Base-by-base conservation (phyloP, 1,284 basidiomycete genomes). In the Naganishia sp. region DNA sequence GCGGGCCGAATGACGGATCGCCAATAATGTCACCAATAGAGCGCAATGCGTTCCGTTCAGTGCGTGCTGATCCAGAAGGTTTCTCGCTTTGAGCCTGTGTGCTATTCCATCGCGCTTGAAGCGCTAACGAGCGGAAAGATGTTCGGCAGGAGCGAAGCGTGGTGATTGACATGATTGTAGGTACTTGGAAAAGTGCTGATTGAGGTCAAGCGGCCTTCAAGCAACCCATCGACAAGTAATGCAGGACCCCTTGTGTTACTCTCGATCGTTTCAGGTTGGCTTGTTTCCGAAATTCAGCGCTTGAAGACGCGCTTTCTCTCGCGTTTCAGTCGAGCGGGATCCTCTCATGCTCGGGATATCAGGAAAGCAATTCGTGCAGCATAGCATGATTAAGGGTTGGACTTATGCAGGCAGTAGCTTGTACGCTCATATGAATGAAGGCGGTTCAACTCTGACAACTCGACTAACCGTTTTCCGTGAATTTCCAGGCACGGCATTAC, bases 241-340 rank as follows among this genome's bases (percentile, higher is more conserved):
- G 21, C 48, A 49, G 21, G 16, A 46, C 45, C 25, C 21, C 25
- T n/a, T 11, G 48, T 18, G 13, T n/a, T 9, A 15, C 53, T 21
- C 28, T 55, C 59, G 59, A 50, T 61, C 48, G 59, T 48, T 48
- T 18, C n/a, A 39, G 39, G 18, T 5, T 9, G 31, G 36, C 33
- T 61, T 61, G 59, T 25, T 61, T 61, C 59, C 59, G 59, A 50
- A 61, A 52, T 61, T 61, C 59, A 61, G 59, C 59, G 59, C 59
- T 61, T 61, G 36, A 39, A 49, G 33, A 43, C 48, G 48, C 59
- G 59, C 59, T 52, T 52, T 42, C 33, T 33, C 45, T 18, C 28
- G 31, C 23, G 45, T 23, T 28, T 50, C 49, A 28, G 36, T 39
- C 13, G 36, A 39, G 36, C 36, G 10, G 36, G 13, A 39, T 28